Evolutionary conservation across 2,329 filamentous ascomycete species (phyloP), one percentile per base, ranked within the genome.

Genomic region (Metarhizium robertsii): DNA sequence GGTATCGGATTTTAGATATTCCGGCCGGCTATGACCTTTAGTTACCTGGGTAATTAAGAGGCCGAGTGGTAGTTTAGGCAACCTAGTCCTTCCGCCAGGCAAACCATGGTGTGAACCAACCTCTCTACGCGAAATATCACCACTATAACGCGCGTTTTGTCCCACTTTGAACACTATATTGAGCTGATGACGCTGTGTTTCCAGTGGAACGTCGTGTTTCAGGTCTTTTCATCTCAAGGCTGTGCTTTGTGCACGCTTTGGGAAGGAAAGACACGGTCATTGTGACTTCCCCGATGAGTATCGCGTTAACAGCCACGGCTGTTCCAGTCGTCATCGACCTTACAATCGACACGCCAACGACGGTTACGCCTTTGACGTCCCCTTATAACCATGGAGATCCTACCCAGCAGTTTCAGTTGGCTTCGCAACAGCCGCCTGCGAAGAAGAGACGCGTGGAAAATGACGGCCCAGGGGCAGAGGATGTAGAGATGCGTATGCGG

Each of bases 371-470:
- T 10, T 42, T 62, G 14, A 40, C 53, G n/a, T 38, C 60, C 1
- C 30, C 56, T 10, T 53, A 55, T n/a, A 54, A 16, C 18, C 46
- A 30, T 14, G 40, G 18, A 2, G 8, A 7, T 7, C 40, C 25
- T 20, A 25, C 36, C 16, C 36, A 18, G 34, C 10, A 8, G 11
- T 45, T 29, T 34, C 14, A 52, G 14, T 29, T 14, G 5, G 29
- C 45, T 1, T 6, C 53, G 13, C 57, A 63, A 20, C 66, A 65
- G 52, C 66, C 69, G 50, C 65, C 66, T 6, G 53, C 57, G 6
- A 72, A 72, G 60, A 62, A 64, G 42, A 62, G 64, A 54, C 66
- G 69, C 53, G 61, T 69, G 3, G 61, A 61, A 6, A 42, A 61
- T 29, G 59, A 54, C n/a, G 10, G 45, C 20, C 45, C 48, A 49